Conservation (phyloP, 1,139 yeast genomes). For the Taiozyma onychis region DNA sequence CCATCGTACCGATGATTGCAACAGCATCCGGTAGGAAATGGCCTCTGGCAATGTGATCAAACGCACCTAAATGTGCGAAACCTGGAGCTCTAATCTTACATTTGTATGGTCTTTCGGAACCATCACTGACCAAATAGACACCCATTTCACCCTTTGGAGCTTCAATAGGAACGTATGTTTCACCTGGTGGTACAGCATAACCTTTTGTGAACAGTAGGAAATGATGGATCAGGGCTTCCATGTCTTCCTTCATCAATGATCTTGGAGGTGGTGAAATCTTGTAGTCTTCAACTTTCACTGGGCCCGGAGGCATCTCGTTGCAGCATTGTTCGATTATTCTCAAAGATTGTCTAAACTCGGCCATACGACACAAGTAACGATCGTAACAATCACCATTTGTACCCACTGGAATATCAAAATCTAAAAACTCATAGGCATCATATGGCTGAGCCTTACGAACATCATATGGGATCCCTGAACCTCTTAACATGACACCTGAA, state of each 20-base stretch:
- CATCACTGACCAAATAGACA: slow-evolving; percentile 84
- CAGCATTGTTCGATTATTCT: slow-evolving; percentile 87
- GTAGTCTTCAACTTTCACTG: slow-evolving; percentile 87
- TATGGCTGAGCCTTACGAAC: slow-evolving; percentile 84
- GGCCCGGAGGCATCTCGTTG: slow-evolving; percentile 90
- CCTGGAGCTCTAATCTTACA: slow-evolving; percentile 95
- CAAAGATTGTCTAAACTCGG: slow-evolving; percentile 86
- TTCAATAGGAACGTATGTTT: slow-evolving; percentile 86
- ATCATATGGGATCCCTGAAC: slow-evolving; percentile 85
- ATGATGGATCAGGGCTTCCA: slow-evolving; percentile 91
- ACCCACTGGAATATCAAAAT: slow-evolving; percentile 85
- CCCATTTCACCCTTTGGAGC: slow-evolving; percentile 98
- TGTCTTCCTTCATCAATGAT: slow-evolving; percentile 79
- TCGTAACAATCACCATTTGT: slow-evolving; percentile 88
- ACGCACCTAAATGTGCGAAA: slow-evolving; percentile 83
- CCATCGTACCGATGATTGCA: slow-evolving; percentile 94
- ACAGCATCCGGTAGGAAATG: slow-evolving; percentile 90
- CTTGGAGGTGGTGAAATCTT: slow-evolving; percentile 84
- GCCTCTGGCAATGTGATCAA: slow-evolving; percentile 81
- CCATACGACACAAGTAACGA: slow-evolving; percentile 83
- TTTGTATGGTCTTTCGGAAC: slow-evolving; percentile 85
- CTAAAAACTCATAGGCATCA: slow-evolving; percentile 84
- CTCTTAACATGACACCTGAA: slow-evolving; percentile 88
- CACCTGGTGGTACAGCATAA: slow-evolving; percentile 85
- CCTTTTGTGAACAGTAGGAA: slow-evolving; percentile 86